Percentiles rank a stretch among this genome's conserved stretches.
Conservation (phyloP, 2,329 filamentous ascomycete species). For the Diaporthe ilicicola region DNA sequence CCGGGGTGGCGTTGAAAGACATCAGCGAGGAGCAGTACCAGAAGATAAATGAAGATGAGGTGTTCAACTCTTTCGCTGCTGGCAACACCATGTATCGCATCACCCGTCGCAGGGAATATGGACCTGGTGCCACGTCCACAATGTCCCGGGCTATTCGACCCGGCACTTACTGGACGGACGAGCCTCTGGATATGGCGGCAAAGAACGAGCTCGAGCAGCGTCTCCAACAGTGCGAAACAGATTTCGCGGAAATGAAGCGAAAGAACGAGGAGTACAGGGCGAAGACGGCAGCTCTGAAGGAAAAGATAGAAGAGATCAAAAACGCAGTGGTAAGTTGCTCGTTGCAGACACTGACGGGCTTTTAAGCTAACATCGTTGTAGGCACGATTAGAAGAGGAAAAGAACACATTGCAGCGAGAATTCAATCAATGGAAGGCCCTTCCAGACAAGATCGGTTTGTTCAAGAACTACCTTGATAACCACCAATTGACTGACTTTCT, state of each 20-base stretch:
- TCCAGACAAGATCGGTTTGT: slow-evolving; percentile 72
- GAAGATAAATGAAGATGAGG: slow-evolving; percentile 64
- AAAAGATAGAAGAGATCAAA: slow-evolving; percentile 51
- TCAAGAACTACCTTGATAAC: not conserved
- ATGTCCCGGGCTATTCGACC: slow-evolving; percentile 66
- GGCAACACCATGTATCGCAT: slow-evolving; percentile 71
- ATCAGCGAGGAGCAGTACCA: slow-evolving; percentile 74
- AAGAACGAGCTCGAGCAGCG: slow-evolving; percentile 68
- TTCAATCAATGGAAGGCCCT: slow-evolving; percentile 71
- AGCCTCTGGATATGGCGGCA: slow-evolving; percentile 74
- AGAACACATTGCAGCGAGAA: slow-evolving; percentile 72
- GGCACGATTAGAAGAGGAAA: slow-evolving; percentile 65
- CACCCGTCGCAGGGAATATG: slow-evolving; percentile 81
- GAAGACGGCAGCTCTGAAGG: slow-evolving; percentile 48
- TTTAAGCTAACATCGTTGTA: slow-evolving; percentile 41
- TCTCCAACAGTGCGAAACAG: slow-evolving; percentile 52
- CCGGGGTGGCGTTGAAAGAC: slow-evolving; percentile 70
- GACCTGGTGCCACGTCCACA: slow-evolving; percentile 75
- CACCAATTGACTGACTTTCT: slow-evolving; percentile 21
- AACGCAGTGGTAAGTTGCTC: slow-evolving; percentile 46
- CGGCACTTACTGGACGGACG: slow-evolving; percentile 79
- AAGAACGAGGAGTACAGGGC: slow-evolving; percentile 46
- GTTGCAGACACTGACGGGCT: not conserved
- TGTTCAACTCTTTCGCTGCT: slow-evolving; percentile 75
- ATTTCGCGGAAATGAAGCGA: slow-evolving; percentile 46